phyloP scores from a whole-genome alignment of 1,284 basidiomycete genomes.

The Sanghuangporus baumii region DNA sequence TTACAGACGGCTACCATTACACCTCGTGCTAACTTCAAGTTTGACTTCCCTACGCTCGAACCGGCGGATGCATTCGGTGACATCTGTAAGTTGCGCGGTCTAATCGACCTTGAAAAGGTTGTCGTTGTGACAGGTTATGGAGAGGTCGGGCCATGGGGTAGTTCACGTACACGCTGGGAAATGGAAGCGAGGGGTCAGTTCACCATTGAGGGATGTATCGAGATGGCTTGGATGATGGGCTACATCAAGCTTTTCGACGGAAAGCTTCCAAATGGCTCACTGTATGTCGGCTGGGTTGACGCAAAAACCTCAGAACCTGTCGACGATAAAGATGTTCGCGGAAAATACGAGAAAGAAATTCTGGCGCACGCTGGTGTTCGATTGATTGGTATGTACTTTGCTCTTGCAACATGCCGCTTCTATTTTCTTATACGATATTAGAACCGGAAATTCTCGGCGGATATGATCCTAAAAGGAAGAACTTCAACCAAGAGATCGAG shows the following conservation, averaged over 20 bases:
- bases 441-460: constrained; percentile 97
- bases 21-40: constrained; percentile 96
- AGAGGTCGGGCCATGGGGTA: constrained; percentile 99
- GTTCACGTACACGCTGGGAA: constrained; percentile 98
- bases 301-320: constrained; percentile 93
- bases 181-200: constrained; percentile 94
- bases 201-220: constrained; percentile 95
- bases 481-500: constrained; percentile 96
- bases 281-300: constrained; percentile 98
- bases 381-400: constrained; percentile 67
- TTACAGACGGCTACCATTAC: constrained; percentile 91
- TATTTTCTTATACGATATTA: constrained; percentile 28
- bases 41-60: constrained; percentile 85
- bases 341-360: constrained; percentile 94
- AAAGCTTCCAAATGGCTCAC: constrained; percentile 84
- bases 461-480: constrained; percentile 96
- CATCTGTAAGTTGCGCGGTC: constrained; percentile 71
- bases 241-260: constrained; percentile 98
- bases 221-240: constrained; percentile 99
- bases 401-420: constrained; percentile 15
- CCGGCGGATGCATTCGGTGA: constrained; percentile 62
- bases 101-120: constrained; percentile 94
- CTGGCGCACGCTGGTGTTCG: constrained; percentile 92
- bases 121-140: constrained; percentile 95
- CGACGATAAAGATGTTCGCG: constrained; percentile 95